Conservation (phyloP, 371 early-diverging fungal species). For the Actinomortierella ambigua region DNA sequence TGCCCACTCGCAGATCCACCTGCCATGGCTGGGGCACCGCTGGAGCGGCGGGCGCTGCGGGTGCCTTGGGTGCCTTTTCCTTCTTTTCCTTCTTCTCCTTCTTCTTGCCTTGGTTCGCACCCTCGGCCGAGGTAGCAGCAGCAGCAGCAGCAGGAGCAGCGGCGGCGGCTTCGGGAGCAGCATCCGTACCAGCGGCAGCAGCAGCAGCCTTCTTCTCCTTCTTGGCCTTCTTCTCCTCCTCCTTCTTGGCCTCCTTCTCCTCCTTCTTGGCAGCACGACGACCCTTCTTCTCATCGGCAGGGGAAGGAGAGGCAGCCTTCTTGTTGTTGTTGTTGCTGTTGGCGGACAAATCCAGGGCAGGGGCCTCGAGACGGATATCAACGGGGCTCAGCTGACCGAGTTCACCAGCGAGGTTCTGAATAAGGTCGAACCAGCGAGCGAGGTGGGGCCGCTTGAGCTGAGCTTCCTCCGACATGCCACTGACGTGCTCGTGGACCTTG, state of each 20-base stretch:
- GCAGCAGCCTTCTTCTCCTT: slow-evolving; percentile 26
- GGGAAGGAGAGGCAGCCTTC: slow-evolving; percentile 43
- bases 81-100: slow-evolving; percentile 41
- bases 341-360: slow-evolving; percentile 54
- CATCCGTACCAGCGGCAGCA: slow-evolving; percentile 6
- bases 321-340: slow-evolving; percentile 27
- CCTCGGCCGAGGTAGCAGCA: slow-evolving; percentile 6
- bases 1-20: slow-evolving; percentile 93
- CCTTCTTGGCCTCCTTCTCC: slow-evolving; percentile 63
- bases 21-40: slow-evolving; percentile 74
- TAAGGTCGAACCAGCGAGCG: slow-evolving; percentile 79
- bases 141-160: slow-evolving; percentile 5
- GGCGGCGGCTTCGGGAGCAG: slow-evolving; percentile 1
- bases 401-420: slow-evolving; percentile 66
- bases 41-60: slow-evolving; percentile 54
- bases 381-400: slow-evolving; percentile 55
- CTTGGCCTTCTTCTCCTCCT: slow-evolving; percentile 49
- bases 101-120: slow-evolving; percentile 8
- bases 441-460: slow-evolving; percentile 55
- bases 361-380: slow-evolving; percentile 61
- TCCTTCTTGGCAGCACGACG: slow-evolving; percentile 62
- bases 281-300: slow-evolving; percentile 50
- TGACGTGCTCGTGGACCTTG: slow-evolving; percentile 63
- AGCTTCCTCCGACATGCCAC: slow-evolving; percentile 50
- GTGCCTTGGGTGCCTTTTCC: slow-evolving; percentile 41